Conservation (phyloP, 1,284 basidiomycete genomes). For the Pterula multifida region DNA sequence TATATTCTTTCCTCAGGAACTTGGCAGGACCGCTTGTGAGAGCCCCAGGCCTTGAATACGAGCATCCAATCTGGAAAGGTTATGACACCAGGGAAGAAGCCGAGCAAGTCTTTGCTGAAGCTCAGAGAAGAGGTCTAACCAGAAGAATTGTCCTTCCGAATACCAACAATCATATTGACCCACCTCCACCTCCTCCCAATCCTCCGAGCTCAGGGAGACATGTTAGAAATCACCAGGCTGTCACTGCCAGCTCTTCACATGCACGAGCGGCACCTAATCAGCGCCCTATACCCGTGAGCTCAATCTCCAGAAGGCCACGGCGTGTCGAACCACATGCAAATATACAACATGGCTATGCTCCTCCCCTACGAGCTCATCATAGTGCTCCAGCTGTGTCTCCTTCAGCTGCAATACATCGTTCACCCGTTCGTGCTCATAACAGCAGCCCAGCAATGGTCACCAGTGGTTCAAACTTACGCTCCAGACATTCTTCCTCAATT, state of each 20-base stretch:
- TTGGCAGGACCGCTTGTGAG: not conserved
- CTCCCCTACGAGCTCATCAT: not conserved
- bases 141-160: not conserved
- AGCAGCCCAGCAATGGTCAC: constrained; percentile 1
- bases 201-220: not conserved
- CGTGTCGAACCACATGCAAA: not conserved
- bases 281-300: not conserved
- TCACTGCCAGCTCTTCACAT: not conserved
- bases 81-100: not conserved
- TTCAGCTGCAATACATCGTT: not conserved
- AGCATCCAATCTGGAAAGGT: not conserved
- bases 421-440: not conserved
- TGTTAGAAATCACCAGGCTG: not conserved
- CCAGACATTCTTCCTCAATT: not conserved
- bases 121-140: not conserved
- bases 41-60: not conserved
- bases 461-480: not conserved
- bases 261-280: not conserved
- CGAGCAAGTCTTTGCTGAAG: not conserved
- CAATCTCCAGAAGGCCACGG: no score
- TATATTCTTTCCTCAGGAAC: not conserved
- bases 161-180: not conserved
- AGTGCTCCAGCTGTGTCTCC: not conserved
- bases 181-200: not conserved
- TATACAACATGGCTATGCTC: not conserved